These are phyloP conservation scores for Aspergillus aculeatus DNA, from an alignment of 2,329 filamentous ascomycete genomes.

Conservation along the genomic window DNA sequence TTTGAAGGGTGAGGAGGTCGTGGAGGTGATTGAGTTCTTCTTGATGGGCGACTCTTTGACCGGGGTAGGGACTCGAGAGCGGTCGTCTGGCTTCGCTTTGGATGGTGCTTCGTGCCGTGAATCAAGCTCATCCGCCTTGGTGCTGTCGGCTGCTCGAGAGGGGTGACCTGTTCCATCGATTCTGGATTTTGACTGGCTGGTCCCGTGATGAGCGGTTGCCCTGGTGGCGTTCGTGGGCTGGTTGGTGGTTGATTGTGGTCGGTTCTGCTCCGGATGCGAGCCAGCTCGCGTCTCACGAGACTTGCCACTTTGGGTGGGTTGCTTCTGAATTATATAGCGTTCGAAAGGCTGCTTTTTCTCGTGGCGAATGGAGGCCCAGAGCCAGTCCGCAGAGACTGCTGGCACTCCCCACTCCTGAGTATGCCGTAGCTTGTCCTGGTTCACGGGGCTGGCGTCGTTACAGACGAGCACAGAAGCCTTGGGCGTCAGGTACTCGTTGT, in stretches of 20 bases:
- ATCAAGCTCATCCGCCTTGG: not conserved
- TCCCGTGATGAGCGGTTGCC: slow-evolving; percentile 1
- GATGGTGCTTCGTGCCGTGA: not conserved
- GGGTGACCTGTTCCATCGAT: not conserved
- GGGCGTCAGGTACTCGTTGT: slow-evolving; percentile 72
- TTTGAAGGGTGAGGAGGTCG: slow-evolving; percentile 12
- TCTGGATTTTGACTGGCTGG: not conserved
- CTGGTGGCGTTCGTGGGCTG: slow-evolving; percentile 15
- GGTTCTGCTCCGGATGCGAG: slow-evolving; percentile 22
- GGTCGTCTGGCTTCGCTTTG: not conserved
- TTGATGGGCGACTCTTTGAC: not conserved
- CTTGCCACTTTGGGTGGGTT: slow-evolving; percentile 21
- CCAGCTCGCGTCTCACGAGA: slow-evolving; percentile 20
- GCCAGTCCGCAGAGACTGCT: slow-evolving; percentile 77
- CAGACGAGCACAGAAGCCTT: slow-evolving; percentile 77
- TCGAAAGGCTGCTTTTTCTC: slow-evolving; percentile 50
- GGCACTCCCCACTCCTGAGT: slow-evolving; percentile 74
- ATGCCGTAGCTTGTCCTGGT: slow-evolving; percentile 73
- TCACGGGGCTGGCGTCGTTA: slow-evolving; percentile 53
- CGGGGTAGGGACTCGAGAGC: not conserved
- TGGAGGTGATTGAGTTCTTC: slow-evolving; percentile 1
- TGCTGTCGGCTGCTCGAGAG: not conserved
- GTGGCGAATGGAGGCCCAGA: slow-evolving; percentile 72
- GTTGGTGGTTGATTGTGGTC: not conserved
- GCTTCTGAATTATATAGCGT: slow-evolving; percentile 42